A percentile compares a stretch with the other conserved stretches of the same genome.
Evolutionary conservation across 208 protist genomes (phyloP).

Genomic region (Leishmania lainsoni): DNA sequence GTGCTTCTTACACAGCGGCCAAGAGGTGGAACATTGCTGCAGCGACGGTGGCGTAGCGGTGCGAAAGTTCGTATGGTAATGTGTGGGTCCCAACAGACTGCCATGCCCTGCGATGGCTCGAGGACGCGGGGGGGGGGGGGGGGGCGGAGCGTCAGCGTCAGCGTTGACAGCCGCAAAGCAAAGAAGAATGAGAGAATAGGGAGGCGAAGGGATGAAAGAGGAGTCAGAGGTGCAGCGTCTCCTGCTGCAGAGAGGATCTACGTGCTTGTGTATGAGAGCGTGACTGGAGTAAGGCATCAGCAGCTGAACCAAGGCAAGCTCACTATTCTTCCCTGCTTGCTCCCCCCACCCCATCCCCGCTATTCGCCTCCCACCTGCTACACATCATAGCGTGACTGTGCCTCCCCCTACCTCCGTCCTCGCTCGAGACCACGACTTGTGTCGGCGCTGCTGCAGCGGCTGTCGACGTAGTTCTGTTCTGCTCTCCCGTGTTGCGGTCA

Average conservation of each 20-base stretch:
- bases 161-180: not conserved
- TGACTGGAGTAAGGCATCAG: no score
- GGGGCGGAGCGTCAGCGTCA: not conserved
- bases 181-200: not conserved
- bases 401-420: not conserved
- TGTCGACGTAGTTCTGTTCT: not conserved
- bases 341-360: no score
- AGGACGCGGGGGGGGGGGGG: not conserved
- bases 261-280: not conserved
- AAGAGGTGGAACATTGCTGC: slow-evolving; percentile 3
- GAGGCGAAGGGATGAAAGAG: not conserved
- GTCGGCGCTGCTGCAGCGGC: not conserved
- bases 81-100: not conserved
- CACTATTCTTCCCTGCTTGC: no score
- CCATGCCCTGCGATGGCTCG: slow-evolving; percentile 21
- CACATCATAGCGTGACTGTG: not conserved
- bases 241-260: not conserved
- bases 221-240: not conserved
- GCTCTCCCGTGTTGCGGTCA: not conserved
- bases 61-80: not conserved
- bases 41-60: not conserved
- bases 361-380: no score
- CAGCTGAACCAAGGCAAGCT: no score
- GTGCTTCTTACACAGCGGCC: not conserved
- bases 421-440: not conserved